Base-by-base conservation (phyloP, 768 basidiomycete species). In the Boletus huronensis region DNA sequence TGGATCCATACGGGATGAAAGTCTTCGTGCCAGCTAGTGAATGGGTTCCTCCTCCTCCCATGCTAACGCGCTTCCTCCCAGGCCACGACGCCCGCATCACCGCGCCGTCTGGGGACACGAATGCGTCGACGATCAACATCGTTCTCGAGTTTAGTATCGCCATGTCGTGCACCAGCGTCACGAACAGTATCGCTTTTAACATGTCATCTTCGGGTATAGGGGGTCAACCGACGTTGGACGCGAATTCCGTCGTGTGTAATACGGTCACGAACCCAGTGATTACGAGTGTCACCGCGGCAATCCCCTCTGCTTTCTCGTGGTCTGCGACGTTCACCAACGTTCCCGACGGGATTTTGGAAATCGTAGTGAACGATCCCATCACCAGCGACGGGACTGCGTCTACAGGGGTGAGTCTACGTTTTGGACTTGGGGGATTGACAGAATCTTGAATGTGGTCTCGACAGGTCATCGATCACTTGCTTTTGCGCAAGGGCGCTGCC, bases 21-120 rank as follows among this genome's bases (percentile, higher is more conserved):
- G 84, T 82, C 1, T 76, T 93, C 19, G 91, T 97, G 8, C 90
- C 89, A 0, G 38, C 55, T 0, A 62, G 54, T 0, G 76, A 87
- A 58, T 97, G 93, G 91, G 73, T 82, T 6, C 60, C 82, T 6
- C 84, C 88, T 49, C 80, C 76, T 6, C 90, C 93, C 16, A 80
- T 82, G 52, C 69, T 97, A 53, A 91, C 90, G 17, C 82, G 81
- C 50, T 96, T 96, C 71, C 66, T 71, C 3, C 94, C 94, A 0
- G 93, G 94, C 1, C 94, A 97, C 68, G 94, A 97, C 63, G 78
- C 83, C 40, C 87, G 94, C 40, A 73, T 92, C 36, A 68, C 70
- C 17, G 79, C 77, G 19, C 50, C 36, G 1, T 8, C 61, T 9
- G 66, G 63, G 1, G 67, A 78, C 25, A 72, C 81, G 52, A 83